phyloP scores from a whole-genome alignment of 805 yeast species.

The Sugiyamaella qingdaonensis region DNA sequence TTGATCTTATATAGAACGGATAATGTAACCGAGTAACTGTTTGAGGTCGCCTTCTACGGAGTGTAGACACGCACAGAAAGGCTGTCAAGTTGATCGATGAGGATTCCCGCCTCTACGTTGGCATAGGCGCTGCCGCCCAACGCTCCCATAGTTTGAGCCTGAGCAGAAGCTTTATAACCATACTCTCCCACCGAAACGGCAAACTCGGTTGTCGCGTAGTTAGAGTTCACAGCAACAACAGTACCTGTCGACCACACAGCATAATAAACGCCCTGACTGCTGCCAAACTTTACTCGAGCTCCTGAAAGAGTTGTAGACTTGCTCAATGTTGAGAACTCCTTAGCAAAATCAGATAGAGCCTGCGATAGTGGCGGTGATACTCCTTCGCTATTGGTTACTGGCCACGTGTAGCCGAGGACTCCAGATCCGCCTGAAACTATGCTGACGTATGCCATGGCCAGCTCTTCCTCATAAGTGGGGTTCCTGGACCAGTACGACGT shows the following conservation, averaged over 20 bases:
- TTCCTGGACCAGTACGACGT: constrained; percentile 15
- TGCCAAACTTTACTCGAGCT: constrained; percentile 5
- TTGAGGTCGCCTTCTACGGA: neutral
- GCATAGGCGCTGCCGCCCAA: neutral
- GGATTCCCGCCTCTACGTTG: neutral
- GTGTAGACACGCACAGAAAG: neutral
- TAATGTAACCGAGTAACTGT: no score
- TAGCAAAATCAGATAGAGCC: constrained; percentile 12
- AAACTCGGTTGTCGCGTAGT: neutral
- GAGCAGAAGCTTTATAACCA: constrained; percentile 40
- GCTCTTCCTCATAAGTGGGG: constrained; percentile 13
- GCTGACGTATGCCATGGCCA: constrained; percentile 13
- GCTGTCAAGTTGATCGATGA: neutral
- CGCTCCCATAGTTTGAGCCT: constrained; percentile 85
- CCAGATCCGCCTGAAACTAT: constrained; percentile 13
- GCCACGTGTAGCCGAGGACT: constrained; percentile 14
- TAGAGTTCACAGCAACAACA: constrained; percentile 10
- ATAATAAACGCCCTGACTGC: constrained; percentile 8
- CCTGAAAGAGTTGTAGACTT: constrained; percentile 10
- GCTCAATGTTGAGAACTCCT: constrained; percentile 4
- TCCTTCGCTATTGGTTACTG: constrained; percentile 6
- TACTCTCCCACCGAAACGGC: neutral
- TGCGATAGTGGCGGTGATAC: constrained; percentile 5
- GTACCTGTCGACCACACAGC: constrained; percentile 12
- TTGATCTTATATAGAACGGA: no score